Percentiles rank a stretch among this genome's conserved stretches.
These are phyloP conservation scores for Epichloe hybrida DNA, from an alignment of 2,329 filamentous ascomycete species.

Conservation along the genomic window DNA sequence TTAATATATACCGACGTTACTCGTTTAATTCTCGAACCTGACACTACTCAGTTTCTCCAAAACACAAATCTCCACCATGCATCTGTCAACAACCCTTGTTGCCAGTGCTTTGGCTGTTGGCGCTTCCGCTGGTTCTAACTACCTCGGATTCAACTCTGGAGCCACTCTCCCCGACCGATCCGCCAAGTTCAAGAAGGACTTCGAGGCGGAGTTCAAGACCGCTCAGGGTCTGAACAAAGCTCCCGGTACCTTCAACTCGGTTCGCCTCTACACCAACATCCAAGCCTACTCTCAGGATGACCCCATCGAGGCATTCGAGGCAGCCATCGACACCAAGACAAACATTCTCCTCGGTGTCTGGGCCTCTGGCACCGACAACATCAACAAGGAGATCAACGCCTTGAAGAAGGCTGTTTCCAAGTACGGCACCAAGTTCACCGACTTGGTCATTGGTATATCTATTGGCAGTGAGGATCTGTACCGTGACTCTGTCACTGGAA, in stretches of 20 bases:
- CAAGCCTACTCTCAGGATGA: constrained; percentile 54
- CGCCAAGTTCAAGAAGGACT: constrained; percentile 40
- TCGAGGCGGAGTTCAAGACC: constrained; percentile 30
- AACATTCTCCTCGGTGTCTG: constrained; percentile 52
- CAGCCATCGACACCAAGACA: constrained; percentile 47
- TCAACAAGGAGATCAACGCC: constrained; percentile 45
- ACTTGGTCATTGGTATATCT: constrained; percentile 49
- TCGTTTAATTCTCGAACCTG: too few species aligned
- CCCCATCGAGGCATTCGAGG: constrained; percentile 69
- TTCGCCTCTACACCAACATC: constrained; percentile 56
- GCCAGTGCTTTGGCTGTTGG: constrained; percentile 26
- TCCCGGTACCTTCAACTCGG: constrained; percentile 42
- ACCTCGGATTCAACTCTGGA: constrained; percentile 41
- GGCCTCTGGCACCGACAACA: constrained; percentile 41
- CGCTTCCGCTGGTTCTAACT: constrained; percentile 29
- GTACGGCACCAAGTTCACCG: constrained; percentile 36
- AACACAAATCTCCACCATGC: constrained; percentile 20
- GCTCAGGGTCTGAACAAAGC: constrained; percentile 22
- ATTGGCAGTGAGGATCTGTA: constrained; percentile 58
- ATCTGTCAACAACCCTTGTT: constrained; percentile 23
- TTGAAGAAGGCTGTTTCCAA: constrained; percentile 40
- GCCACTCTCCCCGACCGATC: constrained; percentile 30
- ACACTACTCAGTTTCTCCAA: too few species aligned
- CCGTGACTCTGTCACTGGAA: constrained; percentile 45
- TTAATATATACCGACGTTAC: too few species aligned